A percentile compares a stretch with the other conserved stretches of the same genome.
phyloP scores from a whole-genome alignment of 1,284 basidiomycete species.

The Takashimella koratensis region DNA sequence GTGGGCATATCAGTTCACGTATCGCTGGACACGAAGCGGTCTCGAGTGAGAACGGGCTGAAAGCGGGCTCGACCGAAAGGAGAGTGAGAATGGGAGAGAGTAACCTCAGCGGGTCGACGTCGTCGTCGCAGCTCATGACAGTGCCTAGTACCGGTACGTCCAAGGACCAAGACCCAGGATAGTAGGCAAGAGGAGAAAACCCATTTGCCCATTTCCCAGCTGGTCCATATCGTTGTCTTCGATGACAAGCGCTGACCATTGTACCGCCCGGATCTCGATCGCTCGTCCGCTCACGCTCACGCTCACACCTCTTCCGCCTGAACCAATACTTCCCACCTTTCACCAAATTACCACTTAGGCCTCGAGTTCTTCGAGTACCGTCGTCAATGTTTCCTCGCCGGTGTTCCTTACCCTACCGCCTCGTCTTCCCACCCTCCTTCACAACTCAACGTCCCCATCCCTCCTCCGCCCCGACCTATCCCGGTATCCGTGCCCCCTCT shows the following conservation, averaged over 20 bases:
- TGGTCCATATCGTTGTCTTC: too few species aligned
- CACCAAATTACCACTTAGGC: conserved; percentile 30
- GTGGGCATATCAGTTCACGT: too few species aligned
- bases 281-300: too few species aligned
- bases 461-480: conserved; percentile 17
- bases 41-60: too few species aligned
- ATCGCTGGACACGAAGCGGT: too few species aligned
- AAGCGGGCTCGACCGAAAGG: too few species aligned
- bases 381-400: conserved; percentile 37
- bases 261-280: too few species aligned
- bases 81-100: not conserved
- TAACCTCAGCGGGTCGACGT: not conserved
- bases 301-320: too few species aligned
- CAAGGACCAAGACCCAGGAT: not conserved
- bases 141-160: conserved; percentile 16
- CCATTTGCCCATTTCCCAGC: too few species aligned
- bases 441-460: conserved; percentile 16
- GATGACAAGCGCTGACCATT: too few species aligned
- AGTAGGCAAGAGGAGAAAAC: too few species aligned
- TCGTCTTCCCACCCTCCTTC: conserved; percentile 5
- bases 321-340: not conserved
- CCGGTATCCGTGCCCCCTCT: too few species aligned
- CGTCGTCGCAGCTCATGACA: conserved; percentile 4
- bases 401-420: conserved; percentile 20
- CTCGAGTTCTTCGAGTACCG: conserved; percentile 43